These are phyloP conservation scores for Patellaria atrata DNA, from an alignment of 495 filamentous ascomycete genomes.

Conservation along the genomic window DNA sequence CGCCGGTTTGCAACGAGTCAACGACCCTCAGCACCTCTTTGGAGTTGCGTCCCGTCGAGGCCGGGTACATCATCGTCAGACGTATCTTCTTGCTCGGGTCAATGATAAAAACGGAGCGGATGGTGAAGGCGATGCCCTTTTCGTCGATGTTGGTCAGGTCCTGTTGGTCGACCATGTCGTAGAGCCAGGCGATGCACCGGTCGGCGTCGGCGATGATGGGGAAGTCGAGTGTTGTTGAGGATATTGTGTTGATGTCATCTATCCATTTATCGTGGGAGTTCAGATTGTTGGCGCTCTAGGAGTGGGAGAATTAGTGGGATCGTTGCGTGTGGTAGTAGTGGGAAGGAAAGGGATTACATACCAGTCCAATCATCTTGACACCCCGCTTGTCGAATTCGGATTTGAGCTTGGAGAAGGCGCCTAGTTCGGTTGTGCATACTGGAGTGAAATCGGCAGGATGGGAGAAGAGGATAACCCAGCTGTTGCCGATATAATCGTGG, in stretches of 20 bases:
- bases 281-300: conserved; percentile 39
- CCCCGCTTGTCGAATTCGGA: conserved; percentile 45
- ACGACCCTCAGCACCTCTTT: conserved; percentile 51
- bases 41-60: conserved; percentile 49
- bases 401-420: conserved; percentile 50
- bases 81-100: conserved; percentile 57
- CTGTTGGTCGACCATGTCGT: conserved; percentile 49
- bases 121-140: conserved; percentile 48
- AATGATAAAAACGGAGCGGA: conserved; percentile 56
- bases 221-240: conserved; percentile 41
- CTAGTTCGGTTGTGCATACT: conserved; percentile 56
- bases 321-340: not conserved
- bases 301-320: not conserved
- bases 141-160: conserved; percentile 42
- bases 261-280: conserved; percentile 47
- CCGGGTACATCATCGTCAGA: conserved; percentile 53
- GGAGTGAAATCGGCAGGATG: conserved; percentile 60
- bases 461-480: conserved; percentile 53
- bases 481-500: conserved; percentile 38
- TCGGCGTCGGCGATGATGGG: conserved; percentile 57
- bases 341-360: conserved; percentile 18
- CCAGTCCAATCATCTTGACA: conserved; percentile 54
- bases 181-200: conserved; percentile 48
- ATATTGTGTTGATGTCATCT: conserved; percentile 50
- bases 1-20: conserved; percentile 49